Evolutionary conservation across 2,329 filamentous ascomycete genomes (phyloP).

Genomic region (Aspergillus ruber): DNA sequence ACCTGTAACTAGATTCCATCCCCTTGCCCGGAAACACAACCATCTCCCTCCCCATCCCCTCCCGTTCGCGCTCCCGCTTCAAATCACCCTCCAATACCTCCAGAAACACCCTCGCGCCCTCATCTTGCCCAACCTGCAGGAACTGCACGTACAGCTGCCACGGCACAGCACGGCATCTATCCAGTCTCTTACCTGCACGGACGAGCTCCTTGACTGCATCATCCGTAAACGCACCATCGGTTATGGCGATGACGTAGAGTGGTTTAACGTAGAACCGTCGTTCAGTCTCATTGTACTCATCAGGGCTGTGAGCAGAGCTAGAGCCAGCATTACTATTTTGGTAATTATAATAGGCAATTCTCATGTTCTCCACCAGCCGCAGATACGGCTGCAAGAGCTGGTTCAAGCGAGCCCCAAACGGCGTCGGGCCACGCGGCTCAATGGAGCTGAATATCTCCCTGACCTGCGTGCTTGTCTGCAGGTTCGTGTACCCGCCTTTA

Average conservation of each 20-base stretch:
- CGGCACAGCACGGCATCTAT: constrained; percentile 52
- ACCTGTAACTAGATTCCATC: background rate
- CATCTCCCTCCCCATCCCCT: constrained; percentile 71
- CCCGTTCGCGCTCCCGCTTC: constrained; percentile 55
- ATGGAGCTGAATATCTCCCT: constrained; percentile 64
- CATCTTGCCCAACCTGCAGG: constrained; percentile 82
- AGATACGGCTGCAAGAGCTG: constrained; percentile 70
- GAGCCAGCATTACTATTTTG: too few species aligned
- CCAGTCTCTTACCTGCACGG: constrained; percentile 59
- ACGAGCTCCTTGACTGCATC: constrained; percentile 53
- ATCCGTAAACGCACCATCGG: constrained; percentile 76
- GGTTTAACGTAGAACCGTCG: constrained; percentile 54
- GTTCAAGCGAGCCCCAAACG: constrained; percentile 65
- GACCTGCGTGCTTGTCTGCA: constrained; percentile 55
- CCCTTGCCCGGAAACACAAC: constrained; percentile 65
- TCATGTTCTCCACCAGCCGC: constrained; percentile 42
- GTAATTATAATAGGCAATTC: constrained; percentile 13
- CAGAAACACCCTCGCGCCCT: constrained; percentile 58
- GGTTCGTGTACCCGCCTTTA: constrained; percentile 56
- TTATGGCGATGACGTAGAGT: constrained; percentile 87
- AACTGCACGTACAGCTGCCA: constrained; percentile 92
- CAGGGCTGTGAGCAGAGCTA: background rate
- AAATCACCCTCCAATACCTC: constrained; percentile 70
- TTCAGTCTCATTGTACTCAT: constrained; percentile 27
- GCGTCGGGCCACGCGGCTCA: constrained; percentile 60